These are phyloP conservation scores for Torulaspora microellipsoides DNA, from an alignment of 805 yeast genomes.

Conservation along the genomic window DNA sequence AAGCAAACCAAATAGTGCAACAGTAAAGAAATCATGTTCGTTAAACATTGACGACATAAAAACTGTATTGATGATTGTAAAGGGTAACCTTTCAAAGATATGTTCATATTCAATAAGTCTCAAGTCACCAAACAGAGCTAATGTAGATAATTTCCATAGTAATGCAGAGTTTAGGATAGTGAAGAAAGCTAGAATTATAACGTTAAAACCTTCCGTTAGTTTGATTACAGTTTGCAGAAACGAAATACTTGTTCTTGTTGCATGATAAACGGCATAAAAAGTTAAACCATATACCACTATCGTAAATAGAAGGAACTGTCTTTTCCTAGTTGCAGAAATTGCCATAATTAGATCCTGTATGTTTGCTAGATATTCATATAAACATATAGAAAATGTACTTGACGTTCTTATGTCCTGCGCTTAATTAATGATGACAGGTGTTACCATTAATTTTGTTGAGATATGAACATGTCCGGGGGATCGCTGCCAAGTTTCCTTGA, in stretches of 20 bases:
- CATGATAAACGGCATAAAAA: constrained; percentile 19
- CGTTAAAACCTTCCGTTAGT: constrained; percentile 46
- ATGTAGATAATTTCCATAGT: constrained; percentile 47
- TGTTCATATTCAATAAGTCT: constrained; percentile 74
- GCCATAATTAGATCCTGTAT: constrained; percentile 3
- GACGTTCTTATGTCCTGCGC: no score
- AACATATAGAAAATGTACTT: no score
- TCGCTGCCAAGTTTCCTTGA: no score
- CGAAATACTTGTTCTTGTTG: constrained; percentile 25
- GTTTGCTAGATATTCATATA: no score
- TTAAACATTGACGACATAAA: constrained; percentile 52
- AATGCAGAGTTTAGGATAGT: constrained; percentile 36
- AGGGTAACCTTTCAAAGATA: constrained; percentile 60
- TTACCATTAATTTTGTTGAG: no score
- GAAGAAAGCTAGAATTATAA: constrained; percentile 43
- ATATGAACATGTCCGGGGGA: no score
- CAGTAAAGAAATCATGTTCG: constrained; percentile 45
- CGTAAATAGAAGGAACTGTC: constrained; percentile 17
- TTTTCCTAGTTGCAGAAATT: constrained; percentile 12
- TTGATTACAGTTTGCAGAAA: constrained; percentile 44
- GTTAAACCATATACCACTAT: constrained; percentile 19
- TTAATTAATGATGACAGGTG: no score
- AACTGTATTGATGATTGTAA: constrained; percentile 57
- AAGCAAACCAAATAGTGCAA: constrained; percentile 36
- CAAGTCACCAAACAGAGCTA: constrained; percentile 65